These are phyloP conservation scores for Fallopia convolvulus DNA, from an alignment of 148 eudicot species.

Conservation along the genomic window DNA sequence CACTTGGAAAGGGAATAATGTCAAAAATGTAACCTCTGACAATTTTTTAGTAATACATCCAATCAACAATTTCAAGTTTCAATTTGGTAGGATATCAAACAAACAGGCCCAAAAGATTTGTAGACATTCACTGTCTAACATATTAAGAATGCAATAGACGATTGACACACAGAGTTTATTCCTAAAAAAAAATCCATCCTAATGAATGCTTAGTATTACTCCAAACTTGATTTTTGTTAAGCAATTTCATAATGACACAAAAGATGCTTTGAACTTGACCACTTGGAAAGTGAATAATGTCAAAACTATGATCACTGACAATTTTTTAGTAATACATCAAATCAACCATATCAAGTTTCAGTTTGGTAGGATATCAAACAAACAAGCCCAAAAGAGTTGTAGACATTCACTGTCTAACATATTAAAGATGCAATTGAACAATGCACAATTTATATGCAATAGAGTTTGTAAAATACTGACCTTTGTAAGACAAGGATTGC, in stretches of 20 bases:
- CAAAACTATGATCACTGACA: neutral
- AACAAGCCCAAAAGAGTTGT: neutral
- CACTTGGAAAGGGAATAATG: neutral
- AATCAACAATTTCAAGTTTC: neutral
- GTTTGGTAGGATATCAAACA: neutral
- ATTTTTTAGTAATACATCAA: neutral
- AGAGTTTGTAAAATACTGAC: neutral
- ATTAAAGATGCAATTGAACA: neutral
- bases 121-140: neutral
- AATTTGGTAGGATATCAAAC: neutral
- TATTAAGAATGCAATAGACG: too few species aligned
- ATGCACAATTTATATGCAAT: neutral
- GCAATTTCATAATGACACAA: neutral
- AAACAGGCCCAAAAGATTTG: neutral
- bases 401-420: neutral
- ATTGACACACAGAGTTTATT: too few species aligned
- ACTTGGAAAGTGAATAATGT: neutral
- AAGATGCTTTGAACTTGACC: neutral
- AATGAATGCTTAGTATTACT: neutral
- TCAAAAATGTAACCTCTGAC: neutral
- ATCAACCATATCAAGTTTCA: neutral
- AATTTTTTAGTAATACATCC: neutral
- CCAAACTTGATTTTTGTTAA: neutral
- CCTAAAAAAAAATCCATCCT: neutral
- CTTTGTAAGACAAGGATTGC: conserved; percentile 9